A percentile compares a stretch with the other conserved stretches of the same genome.
Evolutionary conservation across 1,284 basidiomycete genomes (phyloP).

Genomic region (Naganishia cerealis): DNA sequence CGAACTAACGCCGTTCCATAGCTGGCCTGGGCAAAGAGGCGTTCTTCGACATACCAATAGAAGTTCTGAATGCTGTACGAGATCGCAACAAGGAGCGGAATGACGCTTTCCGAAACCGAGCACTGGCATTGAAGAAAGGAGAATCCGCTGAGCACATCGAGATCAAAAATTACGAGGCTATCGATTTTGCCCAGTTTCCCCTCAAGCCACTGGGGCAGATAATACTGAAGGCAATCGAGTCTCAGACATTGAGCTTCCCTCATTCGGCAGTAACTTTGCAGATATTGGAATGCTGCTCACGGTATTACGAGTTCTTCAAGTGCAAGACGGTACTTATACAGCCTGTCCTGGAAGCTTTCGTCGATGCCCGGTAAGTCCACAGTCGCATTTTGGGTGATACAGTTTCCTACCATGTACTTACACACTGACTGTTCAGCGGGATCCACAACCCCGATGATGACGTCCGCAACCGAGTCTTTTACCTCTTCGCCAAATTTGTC

Average conservation of each 20-base stretch:
- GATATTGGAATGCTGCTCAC: slow-evolving; percentile 87
- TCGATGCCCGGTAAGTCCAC: slow-evolving; percentile 68
- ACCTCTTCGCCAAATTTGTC: slow-evolving; percentile 91
- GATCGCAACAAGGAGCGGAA: slow-evolving; percentile 31
- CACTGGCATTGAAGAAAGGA: slow-evolving; percentile 27
- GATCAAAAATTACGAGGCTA: slow-evolving; percentile 61
- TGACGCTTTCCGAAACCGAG: slow-evolving; percentile 22
- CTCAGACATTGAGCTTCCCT: slow-evolving; percentile 77
- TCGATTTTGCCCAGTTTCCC: slow-evolving; percentile 80
- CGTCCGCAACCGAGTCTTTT: slow-evolving; percentile 79
- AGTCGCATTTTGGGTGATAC: slow-evolving; percentile 12
- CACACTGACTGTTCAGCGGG: slow-evolving; percentile 61
- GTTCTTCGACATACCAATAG: slow-evolving; percentile 53
- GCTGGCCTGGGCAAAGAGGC: slow-evolving; percentile 48
- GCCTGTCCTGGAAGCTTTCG: slow-evolving; percentile 82
- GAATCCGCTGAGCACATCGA: slow-evolving; percentile 42
- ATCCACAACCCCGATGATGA: slow-evolving; percentile 74
- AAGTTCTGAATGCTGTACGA: slow-evolving; percentile 40
- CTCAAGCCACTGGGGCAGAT: slow-evolving; percentile 89
- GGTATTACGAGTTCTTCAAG: slow-evolving; percentile 96
- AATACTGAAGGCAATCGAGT: slow-evolving; percentile 77
- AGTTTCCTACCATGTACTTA: background rate
- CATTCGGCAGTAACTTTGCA: slow-evolving; percentile 86
- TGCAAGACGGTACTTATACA: slow-evolving; percentile 81
- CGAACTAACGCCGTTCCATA: background rate